Evolutionary conservation across 2,329 filamentous ascomycete genomes (phyloP).

Genomic region (Phialocephala subalpina): DNA sequence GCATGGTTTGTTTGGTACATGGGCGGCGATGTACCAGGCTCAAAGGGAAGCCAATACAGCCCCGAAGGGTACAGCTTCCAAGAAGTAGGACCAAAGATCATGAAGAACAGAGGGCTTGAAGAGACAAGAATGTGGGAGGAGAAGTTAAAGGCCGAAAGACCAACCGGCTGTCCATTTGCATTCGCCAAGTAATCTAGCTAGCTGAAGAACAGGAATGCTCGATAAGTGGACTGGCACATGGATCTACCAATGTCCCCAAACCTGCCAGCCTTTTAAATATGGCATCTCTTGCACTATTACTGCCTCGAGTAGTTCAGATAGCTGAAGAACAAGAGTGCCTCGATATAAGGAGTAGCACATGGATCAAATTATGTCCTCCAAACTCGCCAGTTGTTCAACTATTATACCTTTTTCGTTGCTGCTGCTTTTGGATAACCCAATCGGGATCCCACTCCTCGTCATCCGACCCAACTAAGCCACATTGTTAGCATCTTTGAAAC

Average conservation of each 20-base stretch:
- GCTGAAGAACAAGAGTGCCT: too few relatives aligned
- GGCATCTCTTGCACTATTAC: too few relatives aligned
- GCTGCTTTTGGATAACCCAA: neutral
- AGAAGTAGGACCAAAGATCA: slow-evolving; percentile 68
- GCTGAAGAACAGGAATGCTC: too few relatives aligned
- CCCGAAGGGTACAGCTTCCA: slow-evolving; percentile 61
- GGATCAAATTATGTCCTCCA: too few relatives aligned
- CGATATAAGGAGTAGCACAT: too few relatives aligned
- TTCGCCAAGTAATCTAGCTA: slow-evolving; percentile 8
- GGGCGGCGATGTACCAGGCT: slow-evolving; percentile 57
- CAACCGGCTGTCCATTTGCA: slow-evolving; percentile 57
- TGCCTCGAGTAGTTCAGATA: too few relatives aligned
- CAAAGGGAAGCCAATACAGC: slow-evolving; percentile 48
- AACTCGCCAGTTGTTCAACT: neutral
- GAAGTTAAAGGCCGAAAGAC: slow-evolving; percentile 47
- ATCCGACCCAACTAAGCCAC: neutral
- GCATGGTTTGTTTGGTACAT: slow-evolving; percentile 55
- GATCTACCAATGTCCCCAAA: too few relatives aligned
- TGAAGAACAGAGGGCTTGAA: slow-evolving; percentile 58
- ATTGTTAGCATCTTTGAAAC: neutral
- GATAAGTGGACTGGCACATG: too few relatives aligned
- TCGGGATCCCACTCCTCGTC: neutral
- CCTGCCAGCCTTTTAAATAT: too few relatives aligned
- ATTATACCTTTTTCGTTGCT: neutral
- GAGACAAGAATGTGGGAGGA: slow-evolving; percentile 52